Base-by-base conservation (phyloP, 192 early-diverging fungal species). In the Chytriomyces sp. region DNA sequence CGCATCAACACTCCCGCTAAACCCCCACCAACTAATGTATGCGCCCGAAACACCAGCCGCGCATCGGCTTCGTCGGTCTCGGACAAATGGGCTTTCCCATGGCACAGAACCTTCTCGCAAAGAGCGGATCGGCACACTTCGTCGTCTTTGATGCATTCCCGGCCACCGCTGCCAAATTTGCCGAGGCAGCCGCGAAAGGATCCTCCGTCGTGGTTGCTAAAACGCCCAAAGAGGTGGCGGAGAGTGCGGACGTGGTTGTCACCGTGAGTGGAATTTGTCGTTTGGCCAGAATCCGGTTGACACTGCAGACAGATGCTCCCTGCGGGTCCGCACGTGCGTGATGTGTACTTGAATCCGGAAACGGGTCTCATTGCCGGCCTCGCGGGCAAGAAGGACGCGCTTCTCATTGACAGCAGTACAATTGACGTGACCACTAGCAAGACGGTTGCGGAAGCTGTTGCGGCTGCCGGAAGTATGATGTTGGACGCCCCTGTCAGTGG, bases 401-500 rank as follows among this genome's bases (percentile, higher is more conserved):
- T 85, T 5, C 83, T 94, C 26, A 89, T 98, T 57, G 97, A 99
- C 78, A 94, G 90, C 22, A 93, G 91, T 66, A 98, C 97, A 7
- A 96, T 99, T 64, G 95, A 97, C 75, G 89, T 92, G 28, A 78
- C 79, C 26, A 91, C 93, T 28, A 86, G 92, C 1, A 85, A 81
- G 25, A 82, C 87, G n/a, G 89, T 97, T 1, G 89, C 91, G 5
- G 77, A 81, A 37, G 70, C 79, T 7, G 80, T 92, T 36, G 77
- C 80, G 40, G 79, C 81, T 5, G 88, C 89, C 38, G 89, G 86
- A 5, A 89, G 84, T 17, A 83, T 52, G 17, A 72, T 78, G 71
- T 80, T 97, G 12, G 97, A 99, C 82, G 94, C 95, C 3, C 97
- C 97, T 19, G 96, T 99, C 3, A 93, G 92, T 69, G 97, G 97